A percentile compares a stretch with the other conserved stretches of the same genome.
Evolutionary conservation across 495 filamentous ascomycete species (phyloP).

Genomic region (Glarea lozoyensis): DNA sequence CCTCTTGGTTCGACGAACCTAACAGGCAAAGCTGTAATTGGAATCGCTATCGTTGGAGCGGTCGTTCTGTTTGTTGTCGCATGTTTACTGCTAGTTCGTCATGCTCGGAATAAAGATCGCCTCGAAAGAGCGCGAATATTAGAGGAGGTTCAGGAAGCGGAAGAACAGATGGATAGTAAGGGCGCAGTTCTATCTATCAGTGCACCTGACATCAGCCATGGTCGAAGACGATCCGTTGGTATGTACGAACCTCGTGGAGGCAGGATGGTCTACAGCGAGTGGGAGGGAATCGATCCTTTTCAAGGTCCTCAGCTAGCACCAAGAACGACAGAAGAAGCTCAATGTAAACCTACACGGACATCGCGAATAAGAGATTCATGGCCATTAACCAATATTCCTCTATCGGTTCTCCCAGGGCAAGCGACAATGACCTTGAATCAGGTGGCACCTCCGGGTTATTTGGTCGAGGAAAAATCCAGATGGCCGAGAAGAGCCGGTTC

Average conservation of each 20-base stretch:
- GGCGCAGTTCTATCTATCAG: neutral
- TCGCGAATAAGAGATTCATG: conserved; percentile 12
- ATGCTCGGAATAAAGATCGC: conserved; percentile 33
- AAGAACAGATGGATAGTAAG: neutral
- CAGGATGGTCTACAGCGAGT: too few relatives aligned
- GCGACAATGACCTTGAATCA: conserved; percentile 1
- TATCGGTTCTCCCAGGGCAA: conserved; percentile 2
- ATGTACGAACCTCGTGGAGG: neutral
- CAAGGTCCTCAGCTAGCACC: neutral
- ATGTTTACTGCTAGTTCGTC: conserved; percentile 29
- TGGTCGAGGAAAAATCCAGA: conserved; percentile 5
- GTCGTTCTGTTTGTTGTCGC: conserved; percentile 29
- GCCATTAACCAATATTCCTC: conserved; percentile 8
- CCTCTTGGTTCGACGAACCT: neutral
- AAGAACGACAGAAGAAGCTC: neutral
- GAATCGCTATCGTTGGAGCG: conserved; percentile 33
- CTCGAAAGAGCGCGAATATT: conserved; percentile 8
- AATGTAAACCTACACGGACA: conserved; percentile 3
- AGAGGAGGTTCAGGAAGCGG: neutral
- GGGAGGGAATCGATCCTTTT: neutral
- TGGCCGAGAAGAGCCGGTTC: conserved; percentile 4
- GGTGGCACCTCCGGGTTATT: conserved; percentile 15
- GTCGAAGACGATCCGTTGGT: neutral
- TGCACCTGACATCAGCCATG: neutral
- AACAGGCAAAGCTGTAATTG: conserved; percentile 21